Base-by-base conservation (phyloP, 306 rosid genomes). In the Prunus dulcis region DNA sequence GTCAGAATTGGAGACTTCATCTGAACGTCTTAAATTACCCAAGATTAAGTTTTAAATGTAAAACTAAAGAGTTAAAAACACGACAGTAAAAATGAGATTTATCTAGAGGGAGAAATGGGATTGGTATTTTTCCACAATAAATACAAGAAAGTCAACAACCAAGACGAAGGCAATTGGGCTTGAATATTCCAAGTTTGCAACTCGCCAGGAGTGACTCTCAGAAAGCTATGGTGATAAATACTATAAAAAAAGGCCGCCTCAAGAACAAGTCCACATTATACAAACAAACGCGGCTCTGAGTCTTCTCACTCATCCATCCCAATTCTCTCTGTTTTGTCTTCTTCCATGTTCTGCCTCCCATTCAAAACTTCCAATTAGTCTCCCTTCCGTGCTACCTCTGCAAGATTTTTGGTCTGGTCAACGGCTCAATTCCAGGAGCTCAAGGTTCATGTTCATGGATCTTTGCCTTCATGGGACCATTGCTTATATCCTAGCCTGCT, bases 101-200 rank as follows among this genome's bases (percentile, higher is more conserved):
- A 38, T 22, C 12, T 69, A n/a, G 60, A 12, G 25, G 30, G 22
- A 58, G 32, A 22, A 58, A 0, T 14, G 64, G 27, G 15, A 25
- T 23, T 18, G 67, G 5, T 28, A 15, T 15, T 62, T 62, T 2
- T 28, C 20, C 45, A 62, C 45, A 2, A 60, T 15, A 19, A 52
- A 12, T 23, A 12, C 49, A 53, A 12, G 2, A 70, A 19, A 71
- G 28, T 34, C 34, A 55, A 55, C 53, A 18, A 11, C 50, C 38
- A 0, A 12, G 51, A 32, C 75, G 34, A 43, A 47, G 9, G 38
- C 56, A 13, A 4, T 55, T 22, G 46, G 72, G 19, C 30, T 71
- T 71, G 75, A 71, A 71, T 30, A 71, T 71, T 32, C 75, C 50
- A 71, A 12, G 32, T 5, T 30, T 53, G 64, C 75, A 53, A 52